Evolutionary conservation across 495 filamentous ascomycete species (phyloP), one percentile per base, ranked within the genome.

Genomic region (Aspergillus bridgeri): DNA sequence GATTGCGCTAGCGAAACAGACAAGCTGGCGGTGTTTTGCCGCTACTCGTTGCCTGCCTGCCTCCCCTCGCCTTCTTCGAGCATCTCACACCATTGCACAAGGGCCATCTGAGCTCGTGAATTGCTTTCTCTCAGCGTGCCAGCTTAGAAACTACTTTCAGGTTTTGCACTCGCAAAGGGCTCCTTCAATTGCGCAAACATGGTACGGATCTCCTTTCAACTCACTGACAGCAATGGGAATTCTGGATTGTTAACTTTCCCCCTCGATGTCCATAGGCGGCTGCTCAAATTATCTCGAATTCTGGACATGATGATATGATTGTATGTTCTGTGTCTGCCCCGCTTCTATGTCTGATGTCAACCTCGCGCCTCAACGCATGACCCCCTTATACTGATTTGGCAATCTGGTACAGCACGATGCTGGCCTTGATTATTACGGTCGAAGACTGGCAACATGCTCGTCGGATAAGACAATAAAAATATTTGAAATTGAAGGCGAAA

Each of bases 391-490:
- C 47, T 54, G 47, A 61, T 51, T 20, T 52, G 13, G 7, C 18
- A 18, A 42, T 13, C 33, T 43, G 8, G 43, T 62, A 44, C 71
- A 97, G 93, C 94, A 98, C 67, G 94, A 98, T 84, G 94, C 93
- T 53, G 91, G 92, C 54, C 86, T 99, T 61, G 95, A 99, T 73
- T 98, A 98, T 77, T 99, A 98, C 74, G 94, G 94, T 65, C 88
- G 94, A 59, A 87, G 93, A 63, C 86, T 99, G 66, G 94, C 94
- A 59, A 99, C 94, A 64, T 98, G 94, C 74, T 96, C 92, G 20
- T 96, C 92, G 54, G 94, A 99, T 75, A 91, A 91, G 71, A 98
- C 93, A 49, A 95, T 99, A 79, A 98, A 97, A 77, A 96, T 99
- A 70, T 99, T 97, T 66, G 94, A 98, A 77, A 88, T 98, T 51